These are phyloP conservation scores for Tephrocybe sp. DNA, from an alignment of 768 basidiomycete genomes.

Conservation along the genomic window DNA sequence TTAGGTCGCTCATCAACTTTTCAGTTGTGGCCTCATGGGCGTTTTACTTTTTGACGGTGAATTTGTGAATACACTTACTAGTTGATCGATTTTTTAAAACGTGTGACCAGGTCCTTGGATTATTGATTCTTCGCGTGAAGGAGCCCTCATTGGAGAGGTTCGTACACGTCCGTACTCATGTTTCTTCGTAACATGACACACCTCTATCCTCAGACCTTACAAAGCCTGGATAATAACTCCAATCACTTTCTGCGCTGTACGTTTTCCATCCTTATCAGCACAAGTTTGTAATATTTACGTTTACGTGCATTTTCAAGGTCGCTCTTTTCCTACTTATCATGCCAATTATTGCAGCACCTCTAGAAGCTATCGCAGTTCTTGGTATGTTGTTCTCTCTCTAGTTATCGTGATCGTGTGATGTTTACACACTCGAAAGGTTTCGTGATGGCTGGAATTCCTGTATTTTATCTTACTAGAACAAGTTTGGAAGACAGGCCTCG, in stretches of 20 bases:
- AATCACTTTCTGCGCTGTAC: conserved; percentile 81
- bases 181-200: neutral
- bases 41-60: conserved; percentile 83
- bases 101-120: conserved; percentile 68
- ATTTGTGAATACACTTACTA: conserved; percentile 21
- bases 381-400: conserved; percentile 45
- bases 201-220: conserved; percentile 70
- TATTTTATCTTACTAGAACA: conserved; percentile 77
- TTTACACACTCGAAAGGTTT: conserved; percentile 50
- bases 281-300: neutral
- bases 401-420: neutral
- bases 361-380: conserved; percentile 83
- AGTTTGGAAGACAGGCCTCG: conserved; percentile 40
- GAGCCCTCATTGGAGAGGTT: conserved; percentile 86
- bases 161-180: neutral
- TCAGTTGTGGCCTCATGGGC: conserved; percentile 86
- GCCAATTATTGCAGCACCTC: conserved; percentile 92
- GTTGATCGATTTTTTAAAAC: neutral
- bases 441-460: conserved; percentile 74
- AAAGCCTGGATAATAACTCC: conserved; percentile 92
- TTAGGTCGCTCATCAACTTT: conserved; percentile 86
- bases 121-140: conserved; percentile 85
- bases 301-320: conserved; percentile 46
- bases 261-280: conserved; percentile 28
- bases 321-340: conserved; percentile 90